Base-by-base conservation (phyloP, 495 filamentous ascomycete species). In the Haplographium delicatum region DNA sequence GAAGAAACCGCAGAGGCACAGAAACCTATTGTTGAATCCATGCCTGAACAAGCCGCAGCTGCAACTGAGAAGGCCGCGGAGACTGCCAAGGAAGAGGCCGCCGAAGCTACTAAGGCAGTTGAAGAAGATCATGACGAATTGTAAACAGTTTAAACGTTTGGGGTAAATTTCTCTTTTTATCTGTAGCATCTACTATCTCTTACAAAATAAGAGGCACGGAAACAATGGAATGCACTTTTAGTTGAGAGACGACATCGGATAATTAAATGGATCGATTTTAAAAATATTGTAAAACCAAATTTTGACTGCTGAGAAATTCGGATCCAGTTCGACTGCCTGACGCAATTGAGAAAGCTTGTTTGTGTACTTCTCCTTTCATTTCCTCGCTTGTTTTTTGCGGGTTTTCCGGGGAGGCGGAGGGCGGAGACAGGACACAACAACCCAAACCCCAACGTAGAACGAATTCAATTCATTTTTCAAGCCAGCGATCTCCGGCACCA, bases 41-140 rank as follows among this genome's bases (percentile, higher is more conserved):
- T 61, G 47, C 55, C 52, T 8, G 79, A 83, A 64, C 67, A 74
- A 23, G 71, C 75, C 40, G 71, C 71, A 31, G 74, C 78, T 33
- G 76, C 71, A 25, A 73, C 73, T 15, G 77, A 79, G 60, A 63
- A 60, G 39, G 62, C 51, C 41, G 56, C 50, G 19, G 57, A 58
- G 31, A 57, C 64, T 42, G 66, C 60, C 24, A 56, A 54, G 2
- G 64, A 67, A 52, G 66, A 72, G 54, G 69, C 68, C 39, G 62
- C 66, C 19, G 69, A 69, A 62, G 62, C 64, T 44, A 68, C 62
- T 41, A 67, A 62, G 57, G 68, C 69, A 64, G 60, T 62, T 54
- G 68, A 68, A 15, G 64, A 77, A 62, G 65, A 63, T 24, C 81
- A 86, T 55, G 84, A 86, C 57, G 84, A 88, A 68, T 72, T 88